Percentiles rank a stretch among this genome's conserved stretches.
phyloP scores from a whole-genome alignment of 495 filamentous ascomycete genomes.

The Articulospora tetracladia region DNA sequence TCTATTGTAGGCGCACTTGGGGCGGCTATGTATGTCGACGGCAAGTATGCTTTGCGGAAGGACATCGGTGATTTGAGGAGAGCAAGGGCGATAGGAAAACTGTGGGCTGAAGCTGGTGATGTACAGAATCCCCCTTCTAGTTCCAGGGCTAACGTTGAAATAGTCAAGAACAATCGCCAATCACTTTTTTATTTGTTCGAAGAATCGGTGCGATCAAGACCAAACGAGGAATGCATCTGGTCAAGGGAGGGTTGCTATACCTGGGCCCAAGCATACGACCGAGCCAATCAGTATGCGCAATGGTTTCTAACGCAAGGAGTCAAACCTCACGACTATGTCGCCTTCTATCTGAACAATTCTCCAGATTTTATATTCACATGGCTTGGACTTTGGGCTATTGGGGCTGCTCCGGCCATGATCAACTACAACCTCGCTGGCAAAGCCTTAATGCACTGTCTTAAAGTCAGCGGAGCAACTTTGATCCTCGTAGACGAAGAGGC shows the following conservation, averaged over 20 bases:
- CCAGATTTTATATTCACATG: slow-evolving; percentile 79
- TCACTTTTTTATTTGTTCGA: slow-evolving; percentile 67
- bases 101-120: slow-evolving; percentile 24
- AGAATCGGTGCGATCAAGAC: slow-evolving; percentile 42
- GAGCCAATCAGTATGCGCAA: slow-evolving; percentile 57
- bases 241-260: slow-evolving; percentile 60
- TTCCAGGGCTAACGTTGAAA: background rate
- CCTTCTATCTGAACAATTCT: slow-evolving; percentile 68
- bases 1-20: slow-evolving; percentile 50
- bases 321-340: slow-evolving; percentile 60
- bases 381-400: slow-evolving; percentile 84
- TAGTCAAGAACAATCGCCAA: slow-evolving; percentile 44
- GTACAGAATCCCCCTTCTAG: slow-evolving; percentile 18
- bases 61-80: slow-evolving; percentile 44
- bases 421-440: slow-evolving; percentile 86
- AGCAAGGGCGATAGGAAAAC: slow-evolving; percentile 29
- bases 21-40: slow-evolving; percentile 62
- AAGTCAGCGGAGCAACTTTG: slow-evolving; percentile 62
- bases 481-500: slow-evolving; percentile 68
- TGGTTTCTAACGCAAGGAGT: slow-evolving; percentile 61
- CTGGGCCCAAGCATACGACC: slow-evolving; percentile 52
- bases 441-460: slow-evolving; percentile 75
- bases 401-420: slow-evolving; percentile 83
- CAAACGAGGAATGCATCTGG: slow-evolving; percentile 59
- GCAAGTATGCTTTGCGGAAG: slow-evolving; percentile 61